Evolutionary conservation across 2,329 filamentous ascomycete species (phyloP).

Genomic region (Colletotrichum sp.): DNA sequence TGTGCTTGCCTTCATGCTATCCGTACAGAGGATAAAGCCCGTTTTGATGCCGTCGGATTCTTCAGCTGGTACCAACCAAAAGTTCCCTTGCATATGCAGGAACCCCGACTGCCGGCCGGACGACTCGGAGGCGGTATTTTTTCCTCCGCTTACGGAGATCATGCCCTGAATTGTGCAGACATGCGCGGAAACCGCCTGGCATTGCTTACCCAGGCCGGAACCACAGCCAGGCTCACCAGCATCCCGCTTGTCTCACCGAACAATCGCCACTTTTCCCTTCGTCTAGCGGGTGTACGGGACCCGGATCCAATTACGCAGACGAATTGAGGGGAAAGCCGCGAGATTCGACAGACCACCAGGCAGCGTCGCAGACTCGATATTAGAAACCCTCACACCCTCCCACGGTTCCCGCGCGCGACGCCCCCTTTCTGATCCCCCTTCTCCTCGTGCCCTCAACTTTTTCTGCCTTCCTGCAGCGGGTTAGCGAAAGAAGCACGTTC

Average conservation of each 20-base stretch:
- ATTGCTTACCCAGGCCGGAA: background rate
- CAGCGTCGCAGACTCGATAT: constrained; percentile 5
- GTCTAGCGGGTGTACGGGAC: background rate
- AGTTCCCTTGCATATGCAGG: background rate
- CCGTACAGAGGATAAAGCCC: background rate
- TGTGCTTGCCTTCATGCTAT: background rate
- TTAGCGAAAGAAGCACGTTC: background rate
- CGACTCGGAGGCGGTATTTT: background rate
- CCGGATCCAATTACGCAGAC: background rate
- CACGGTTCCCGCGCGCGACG: background rate
- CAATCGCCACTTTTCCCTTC: background rate
- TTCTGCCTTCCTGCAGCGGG: background rate
- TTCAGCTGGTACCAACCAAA: background rate
- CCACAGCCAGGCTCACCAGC: background rate
- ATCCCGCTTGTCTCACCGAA: background rate
- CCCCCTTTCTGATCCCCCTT: background rate
- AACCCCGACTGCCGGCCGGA: background rate
- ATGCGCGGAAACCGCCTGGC: background rate
- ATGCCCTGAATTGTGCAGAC: background rate
- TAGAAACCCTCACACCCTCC: background rate
- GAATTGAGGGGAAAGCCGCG: background rate
- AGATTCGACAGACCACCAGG: background rate
- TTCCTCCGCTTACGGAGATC: background rate
- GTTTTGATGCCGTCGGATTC: background rate
- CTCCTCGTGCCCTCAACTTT: background rate